Evolutionary conservation across 371 early-diverging fungal species (phyloP).

Genomic region (Neoconidiobolus thromboides): DNA sequence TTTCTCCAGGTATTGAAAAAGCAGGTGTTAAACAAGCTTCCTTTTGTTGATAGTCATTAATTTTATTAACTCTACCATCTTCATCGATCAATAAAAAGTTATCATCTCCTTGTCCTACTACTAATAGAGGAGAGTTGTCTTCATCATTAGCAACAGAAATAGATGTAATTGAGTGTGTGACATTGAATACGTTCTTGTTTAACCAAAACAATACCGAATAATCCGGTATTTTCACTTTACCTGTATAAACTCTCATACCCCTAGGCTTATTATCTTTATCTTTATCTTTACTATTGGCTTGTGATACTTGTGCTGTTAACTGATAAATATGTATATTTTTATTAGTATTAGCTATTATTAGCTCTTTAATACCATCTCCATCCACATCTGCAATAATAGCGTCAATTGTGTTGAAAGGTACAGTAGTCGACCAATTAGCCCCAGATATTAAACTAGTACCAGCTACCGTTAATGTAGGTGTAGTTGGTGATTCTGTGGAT

Average conservation of each 20-base stretch:
- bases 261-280: neutral
- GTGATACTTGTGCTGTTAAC: constrained; percentile 9
- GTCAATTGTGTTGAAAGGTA: neutral
- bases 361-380: constrained; percentile 50
- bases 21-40: neutral
- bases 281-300: neutral
- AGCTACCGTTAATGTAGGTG: neutral
- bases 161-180: neutral
- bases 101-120: neutral
- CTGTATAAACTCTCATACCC: neutral
- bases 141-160: neutral
- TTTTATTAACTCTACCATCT: neutral
- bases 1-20: neutral
- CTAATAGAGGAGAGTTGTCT: neutral
- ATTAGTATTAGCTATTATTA: constrained; percentile 62
- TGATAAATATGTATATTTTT: constrained; percentile 54
- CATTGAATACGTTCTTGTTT: neutral
- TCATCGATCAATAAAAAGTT: neutral
- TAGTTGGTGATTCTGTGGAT: neutral
- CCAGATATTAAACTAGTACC: neutral
- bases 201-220: constrained; percentile 1
- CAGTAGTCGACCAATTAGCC: neutral
- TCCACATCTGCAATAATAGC: constrained; percentile 15
- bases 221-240: neutral
- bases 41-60: neutral